Evolutionary conservation across 1,139 yeast species (phyloP).

Genomic region (Protomyces gravidus): DNA sequence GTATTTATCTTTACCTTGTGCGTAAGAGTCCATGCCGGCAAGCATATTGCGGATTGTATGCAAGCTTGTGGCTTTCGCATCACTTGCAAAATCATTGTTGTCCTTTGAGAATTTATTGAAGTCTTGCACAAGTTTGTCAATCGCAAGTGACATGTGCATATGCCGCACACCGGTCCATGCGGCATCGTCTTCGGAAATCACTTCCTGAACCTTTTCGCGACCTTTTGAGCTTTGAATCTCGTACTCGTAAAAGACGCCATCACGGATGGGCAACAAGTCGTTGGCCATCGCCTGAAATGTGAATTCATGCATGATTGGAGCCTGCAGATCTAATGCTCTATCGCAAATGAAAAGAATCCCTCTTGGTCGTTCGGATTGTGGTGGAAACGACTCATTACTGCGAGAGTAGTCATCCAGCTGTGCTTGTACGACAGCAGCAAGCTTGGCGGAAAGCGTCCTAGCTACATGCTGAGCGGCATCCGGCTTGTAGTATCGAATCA

Average conservation of each 20-base stretch:
- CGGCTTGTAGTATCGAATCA: conserved; percentile 65
- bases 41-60: conserved; percentile 45
- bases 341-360: conserved; percentile 74
- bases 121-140: conserved; percentile 57
- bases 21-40: conserved; percentile 45
- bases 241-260: conserved; percentile 53
- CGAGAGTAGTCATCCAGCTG: conserved; percentile 74
- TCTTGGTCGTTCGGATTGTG: conserved; percentile 49
- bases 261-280: conserved; percentile 56
- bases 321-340: conserved; percentile 73
- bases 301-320: conserved; percentile 86
- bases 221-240: conserved; percentile 61
- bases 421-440: conserved; percentile 68
- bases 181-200: conserved; percentile 60
- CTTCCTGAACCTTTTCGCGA: conserved; percentile 48
- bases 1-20: conserved; percentile 42
- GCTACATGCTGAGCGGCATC: conserved; percentile 51
- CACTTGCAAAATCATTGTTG: conserved; percentile 53
- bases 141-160: conserved; percentile 70
- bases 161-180: conserved; percentile 75
- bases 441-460: conserved; percentile 60
- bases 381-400: conserved; percentile 59
- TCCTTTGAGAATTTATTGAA: conserved; percentile 65
- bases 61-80: conserved; percentile 39
- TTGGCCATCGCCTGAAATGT: conserved; percentile 92